Evolutionary conservation across 306 rosid genomes (phyloP), one percentile per base, ranked within the genome.

Genomic region (Begonia fuchsioides): DNA sequence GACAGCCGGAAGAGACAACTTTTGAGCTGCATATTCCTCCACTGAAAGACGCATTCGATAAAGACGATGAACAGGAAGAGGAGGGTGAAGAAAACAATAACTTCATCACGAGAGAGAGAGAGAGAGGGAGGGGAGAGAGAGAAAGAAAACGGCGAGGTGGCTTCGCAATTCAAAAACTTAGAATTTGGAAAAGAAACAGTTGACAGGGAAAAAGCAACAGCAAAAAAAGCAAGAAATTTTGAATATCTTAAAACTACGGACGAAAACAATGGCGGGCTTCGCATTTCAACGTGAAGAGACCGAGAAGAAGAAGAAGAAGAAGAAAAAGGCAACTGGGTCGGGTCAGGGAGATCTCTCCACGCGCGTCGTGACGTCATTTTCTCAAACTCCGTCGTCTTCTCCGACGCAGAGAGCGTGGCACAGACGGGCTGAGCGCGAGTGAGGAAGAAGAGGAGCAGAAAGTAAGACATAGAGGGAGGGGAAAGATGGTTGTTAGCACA

Each of bases 221-320:
- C 35, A 38, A 44, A 32, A 35, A n/a, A 56, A 44, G 44, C 32
- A 56, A 56, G 60, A 15, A 56, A 68, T 12, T 53, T 61, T 45
- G 39, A 38, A 38, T 14, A 56, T 3, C 18, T 18, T 61, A 53
- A 20, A 56, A 57, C 44, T 53, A 15, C n/a, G 51, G 62, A 69
- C 68, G 68, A 57, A 38, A 44, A n/a, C 32, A 58, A 56, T 73
- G 88, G 94, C 94, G 96, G 94, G 94, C 54, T 80, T 61, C 74
- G 81, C 60, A 73, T 83, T 83, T 83, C 93, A 88, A 83, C 61
- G 58, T 43, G 64, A 50, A 55, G 60, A 26, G 35, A 26, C 35
- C 35, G 35, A 26, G 35, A 5, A 26, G 8, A 4, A 2, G 35
- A 0, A 2, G 35, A 26, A 26, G 35, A 26, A 4, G 32, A 20